Evolutionary conservation across 2,329 filamentous ascomycete genomes (phyloP).

Genomic region (Pseudogymnoascus verrucosus): DNA sequence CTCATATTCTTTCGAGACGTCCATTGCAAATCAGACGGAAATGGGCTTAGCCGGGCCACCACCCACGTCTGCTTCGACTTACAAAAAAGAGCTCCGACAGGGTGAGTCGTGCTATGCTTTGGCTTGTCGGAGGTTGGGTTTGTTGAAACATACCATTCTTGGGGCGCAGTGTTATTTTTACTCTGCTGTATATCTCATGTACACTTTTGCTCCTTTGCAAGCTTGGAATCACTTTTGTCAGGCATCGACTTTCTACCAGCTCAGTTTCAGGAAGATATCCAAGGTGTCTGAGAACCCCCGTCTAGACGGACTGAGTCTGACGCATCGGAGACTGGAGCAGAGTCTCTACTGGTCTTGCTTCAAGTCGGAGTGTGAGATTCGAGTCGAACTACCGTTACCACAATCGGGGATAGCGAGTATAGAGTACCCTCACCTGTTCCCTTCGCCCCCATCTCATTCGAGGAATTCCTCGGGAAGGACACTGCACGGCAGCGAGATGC

Average conservation of each 20-base stretch:
- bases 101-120: conserved; percentile 26
- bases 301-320: not conserved
- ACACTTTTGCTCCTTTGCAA: conserved; percentile 31
- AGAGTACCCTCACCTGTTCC: conserved; percentile 29
- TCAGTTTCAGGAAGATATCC: conserved; percentile 23
- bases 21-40: conserved; percentile 5
- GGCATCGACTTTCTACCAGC: conserved; percentile 28
- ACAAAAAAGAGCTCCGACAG: conserved; percentile 15
- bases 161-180: conserved; percentile 33
- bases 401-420: conserved; percentile 30
- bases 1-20: conserved; percentile 21
- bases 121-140: conserved; percentile 26
- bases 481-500: not conserved
- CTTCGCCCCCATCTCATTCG: conserved; percentile 20
- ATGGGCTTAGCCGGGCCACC: not conserved
- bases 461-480: not conserved
- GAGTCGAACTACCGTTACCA: conserved; percentile 32
- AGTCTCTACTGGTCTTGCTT: conserved; percentile 37
- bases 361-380: conserved; percentile 36
- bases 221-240: conserved; percentile 32
- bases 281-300: conserved; percentile 12
- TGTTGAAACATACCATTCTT: conserved; percentile 25
- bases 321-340: conserved; percentile 30
- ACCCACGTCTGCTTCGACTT: not conserved
- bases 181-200: conserved; percentile 35